Conservation (phyloP, 352 stramenopile genomes). For the Saprolegnia parasitica region DNA sequence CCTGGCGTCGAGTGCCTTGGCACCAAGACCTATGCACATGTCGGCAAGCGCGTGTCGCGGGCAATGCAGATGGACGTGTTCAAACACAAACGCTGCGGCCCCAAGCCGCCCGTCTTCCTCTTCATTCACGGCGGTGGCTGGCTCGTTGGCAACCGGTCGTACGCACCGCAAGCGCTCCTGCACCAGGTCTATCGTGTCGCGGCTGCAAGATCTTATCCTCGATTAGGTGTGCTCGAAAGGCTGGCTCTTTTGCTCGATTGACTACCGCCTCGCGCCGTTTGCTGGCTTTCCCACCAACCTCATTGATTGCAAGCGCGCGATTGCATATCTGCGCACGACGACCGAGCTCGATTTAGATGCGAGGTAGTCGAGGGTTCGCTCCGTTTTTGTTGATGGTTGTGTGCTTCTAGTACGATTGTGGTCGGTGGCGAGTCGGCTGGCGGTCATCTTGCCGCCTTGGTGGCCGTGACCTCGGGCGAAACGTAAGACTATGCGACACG, state of each 20-base stretch:
- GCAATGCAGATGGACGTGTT: slow-evolving; percentile 69
- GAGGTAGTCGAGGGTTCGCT: slow-evolving; percentile 35
- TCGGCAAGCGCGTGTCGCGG: slow-evolving; percentile 57
- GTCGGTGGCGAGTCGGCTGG: slow-evolving; percentile 64
- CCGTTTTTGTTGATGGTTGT: neutral
- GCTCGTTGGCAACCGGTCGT: slow-evolving; percentile 52
- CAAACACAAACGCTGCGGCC: slow-evolving; percentile 43
- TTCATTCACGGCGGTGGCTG: slow-evolving; percentile 79
- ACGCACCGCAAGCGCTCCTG: slow-evolving; percentile 48
- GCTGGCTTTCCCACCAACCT: slow-evolving; percentile 61
- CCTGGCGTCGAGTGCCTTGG: slow-evolving; percentile 45
- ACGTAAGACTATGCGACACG: too few species aligned
- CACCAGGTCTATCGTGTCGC: slow-evolving; percentile 41
- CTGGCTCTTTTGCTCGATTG: slow-evolving; percentile 71
- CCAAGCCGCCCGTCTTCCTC: slow-evolving; percentile 63
- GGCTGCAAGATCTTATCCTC: slow-evolving; percentile 13
- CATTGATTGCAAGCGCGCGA: slow-evolving; percentile 62
- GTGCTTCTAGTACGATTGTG: slow-evolving; percentile 39
- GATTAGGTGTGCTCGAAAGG: slow-evolving; percentile 37
- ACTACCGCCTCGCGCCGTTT: slow-evolving; percentile 69
- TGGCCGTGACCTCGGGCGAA: slow-evolving; percentile 57
- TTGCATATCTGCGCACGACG: slow-evolving; percentile 56
- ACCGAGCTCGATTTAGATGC: slow-evolving; percentile 49
- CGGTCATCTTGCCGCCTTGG: slow-evolving; percentile 60
- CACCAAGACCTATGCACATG: slow-evolving; percentile 60